A percentile compares a stretch with the other conserved stretches of the same genome.
These are phyloP conservation scores for Aspergillus ustus DNA, from an alignment of 2,329 filamentous ascomycete species.

Conservation along the genomic window DNA sequence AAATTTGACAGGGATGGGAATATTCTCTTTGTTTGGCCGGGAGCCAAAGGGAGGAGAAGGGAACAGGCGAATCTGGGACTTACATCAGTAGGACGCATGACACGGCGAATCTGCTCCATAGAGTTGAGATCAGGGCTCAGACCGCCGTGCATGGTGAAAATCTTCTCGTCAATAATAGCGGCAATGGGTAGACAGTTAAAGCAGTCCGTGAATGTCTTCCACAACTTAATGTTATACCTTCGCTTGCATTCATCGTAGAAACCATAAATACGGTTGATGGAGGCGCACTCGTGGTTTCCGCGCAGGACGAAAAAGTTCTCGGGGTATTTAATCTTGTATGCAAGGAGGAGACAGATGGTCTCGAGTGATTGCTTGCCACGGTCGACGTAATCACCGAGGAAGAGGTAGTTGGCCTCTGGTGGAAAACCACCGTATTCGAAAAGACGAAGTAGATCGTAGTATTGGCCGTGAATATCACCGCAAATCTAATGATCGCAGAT, in stretches of 20 bases:
- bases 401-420: slow-evolving; percentile 98
- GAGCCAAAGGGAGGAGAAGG: neutral
- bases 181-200: slow-evolving; percentile 99
- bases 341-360: slow-evolving; percentile 94
- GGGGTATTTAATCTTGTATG: slow-evolving; percentile 99
- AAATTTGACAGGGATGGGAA: neutral
- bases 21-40: neutral
- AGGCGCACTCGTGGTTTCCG: slow-evolving; percentile 98
- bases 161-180: slow-evolving; percentile 99
- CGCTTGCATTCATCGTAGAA: slow-evolving; percentile 99
- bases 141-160: slow-evolving; percentile 99
- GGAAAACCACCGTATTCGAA: slow-evolving; percentile 99
- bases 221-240: slow-evolving; percentile 98
- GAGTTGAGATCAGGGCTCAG: slow-evolving; percentile 97
- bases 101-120: slow-evolving; percentile 99
- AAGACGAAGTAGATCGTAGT: slow-evolving; percentile 94
- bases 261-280: slow-evolving; percentile 98
- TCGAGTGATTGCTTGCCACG: slow-evolving; percentile 98
- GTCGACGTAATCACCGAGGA: slow-evolving; percentile 98
- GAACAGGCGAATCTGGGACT: slow-evolving; percentile 48
- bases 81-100: slow-evolving; percentile 99
- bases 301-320: slow-evolving; percentile 99
- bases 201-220: slow-evolving; percentile 99
- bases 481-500: slow-evolving; percentile 72
- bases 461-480: slow-evolving; percentile 98